Evolutionary conservation across 176 grass and related monocot species (phyloP).

Genomic region (Avena atlantica): DNA sequence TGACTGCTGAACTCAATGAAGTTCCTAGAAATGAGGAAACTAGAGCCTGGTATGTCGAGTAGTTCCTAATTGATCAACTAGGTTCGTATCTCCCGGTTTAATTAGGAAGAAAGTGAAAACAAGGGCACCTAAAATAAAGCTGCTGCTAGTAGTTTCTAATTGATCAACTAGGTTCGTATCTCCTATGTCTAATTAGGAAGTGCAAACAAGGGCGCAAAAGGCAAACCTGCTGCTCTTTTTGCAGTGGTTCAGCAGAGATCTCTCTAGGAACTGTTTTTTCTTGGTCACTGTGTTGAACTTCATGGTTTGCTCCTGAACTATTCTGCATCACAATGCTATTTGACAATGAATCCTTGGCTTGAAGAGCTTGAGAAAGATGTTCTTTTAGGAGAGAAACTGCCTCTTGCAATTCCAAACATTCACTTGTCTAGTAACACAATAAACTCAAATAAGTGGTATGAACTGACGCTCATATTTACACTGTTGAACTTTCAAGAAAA

Average conservation of each 20-base stretch:
- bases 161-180: neutral
- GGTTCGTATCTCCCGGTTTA: neutral
- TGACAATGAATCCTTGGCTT: conserved; percentile 60
- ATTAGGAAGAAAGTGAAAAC: conserved; percentile 30
- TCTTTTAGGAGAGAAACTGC: conserved; percentile 73
- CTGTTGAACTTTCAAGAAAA: conserved; percentile 26
- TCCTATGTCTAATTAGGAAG: conserved; percentile 12
- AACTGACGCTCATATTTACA: conserved; percentile 10
- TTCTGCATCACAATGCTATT: conserved; percentile 48
- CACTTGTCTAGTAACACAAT: conserved; percentile 61
- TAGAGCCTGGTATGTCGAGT: neutral
- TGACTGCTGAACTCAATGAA: conserved; percentile 13
- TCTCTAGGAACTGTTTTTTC: conserved; percentile 50
- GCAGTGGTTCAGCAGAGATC: conserved; percentile 47
- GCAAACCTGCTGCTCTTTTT: conserved; percentile 60
- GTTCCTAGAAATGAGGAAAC: neutral
- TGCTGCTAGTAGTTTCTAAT: neutral
- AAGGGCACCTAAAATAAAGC: conserved; percentile 5
- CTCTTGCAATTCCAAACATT: conserved; percentile 82
- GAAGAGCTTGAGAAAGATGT: conserved; percentile 70
- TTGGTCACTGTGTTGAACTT: conserved; percentile 54
- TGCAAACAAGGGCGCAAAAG: conserved; percentile 39
- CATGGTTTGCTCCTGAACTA: conserved; percentile 47
- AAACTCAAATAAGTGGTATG: conserved; percentile 36
- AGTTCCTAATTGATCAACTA: neutral